phyloP scores from a whole-genome alignment of 2,329 filamentous ascomycete species.

The Knoxdaviesia capensis region DNA sequence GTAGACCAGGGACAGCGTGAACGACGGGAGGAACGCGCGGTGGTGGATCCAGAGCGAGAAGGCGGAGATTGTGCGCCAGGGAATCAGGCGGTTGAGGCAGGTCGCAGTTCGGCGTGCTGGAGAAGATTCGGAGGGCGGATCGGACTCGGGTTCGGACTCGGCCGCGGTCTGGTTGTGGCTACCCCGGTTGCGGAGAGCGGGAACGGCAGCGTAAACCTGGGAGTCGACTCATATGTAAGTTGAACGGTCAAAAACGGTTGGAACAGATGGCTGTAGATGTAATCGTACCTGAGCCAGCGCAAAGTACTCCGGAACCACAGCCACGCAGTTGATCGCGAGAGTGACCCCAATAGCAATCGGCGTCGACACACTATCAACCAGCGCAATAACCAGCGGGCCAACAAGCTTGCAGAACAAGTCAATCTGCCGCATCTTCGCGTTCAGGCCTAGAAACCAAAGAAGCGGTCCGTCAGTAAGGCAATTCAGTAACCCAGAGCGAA shows the following conservation, averaged over 20 bases:
- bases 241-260: too few species aligned
- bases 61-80: slow-evolving; percentile 5
- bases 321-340: slow-evolving; percentile 26
- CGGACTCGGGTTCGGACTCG: too few species aligned
- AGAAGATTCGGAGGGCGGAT: too few species aligned
- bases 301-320: slow-evolving; percentile 29
- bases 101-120: too few species aligned
- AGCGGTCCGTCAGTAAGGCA: background rate
- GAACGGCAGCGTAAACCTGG: too few species aligned
- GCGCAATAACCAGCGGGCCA: slow-evolving; percentile 32
- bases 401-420: slow-evolving; percentile 38
- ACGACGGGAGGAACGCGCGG: slow-evolving; percentile 36
- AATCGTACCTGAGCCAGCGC: slow-evolving; percentile 16
- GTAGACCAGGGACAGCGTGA: slow-evolving; percentile 38
- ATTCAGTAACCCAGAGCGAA: background rate
- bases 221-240: too few species aligned
- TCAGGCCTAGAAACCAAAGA: slow-evolving; percentile 17
- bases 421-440: slow-evolving; percentile 41
- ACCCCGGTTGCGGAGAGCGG: too few species aligned
- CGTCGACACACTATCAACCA: slow-evolving; percentile 28
- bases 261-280: too few species aligned
- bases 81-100: too few species aligned
- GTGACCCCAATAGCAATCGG: slow-evolving; percentile 25
- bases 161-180: too few species aligned
- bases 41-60: slow-evolving; percentile 28